Base-by-base conservation (phyloP, 345 rosid species). In the Citrus reticulata region DNA sequence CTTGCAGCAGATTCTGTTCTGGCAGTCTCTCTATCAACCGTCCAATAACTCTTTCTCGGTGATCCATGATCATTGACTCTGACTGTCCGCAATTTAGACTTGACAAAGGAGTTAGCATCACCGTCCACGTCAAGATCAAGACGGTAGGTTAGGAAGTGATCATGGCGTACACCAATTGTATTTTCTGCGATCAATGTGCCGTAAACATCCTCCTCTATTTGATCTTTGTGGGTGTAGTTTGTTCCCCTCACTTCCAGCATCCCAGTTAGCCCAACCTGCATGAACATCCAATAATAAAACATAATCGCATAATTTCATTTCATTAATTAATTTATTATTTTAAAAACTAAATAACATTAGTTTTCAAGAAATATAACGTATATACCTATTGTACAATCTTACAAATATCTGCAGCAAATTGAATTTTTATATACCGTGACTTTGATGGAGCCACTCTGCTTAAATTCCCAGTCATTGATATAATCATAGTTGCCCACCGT, bases 101-200 rank as follows among this genome's bases (percentile, higher is more conserved):
- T 88, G 37, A 83, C 77, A 14, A 88, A 88, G 32, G 91, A 88
- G 77, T 88, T 84, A 14, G 76, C 51, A 34, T 76, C 62, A 34
- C 85, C 88, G 46, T 86, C 91, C 37, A 86, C 79, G 75, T 88
- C 91, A 1, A 84, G 89, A 35, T 88, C 91, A 4, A 88, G 81
- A 77, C 86, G 83, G 80, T 82, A 86, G 6, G 68, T 84, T 24
- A 88, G 75, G 79, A 82, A 86, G 57, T 88, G 91, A 71, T 88
- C 91, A 11, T 88, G 89, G 51, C 77, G 79, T 7, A 82, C 73
- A 63, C 85, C 86, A 7, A 88, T 46, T 27, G 85, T 73, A 72
- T 88, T 88, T 62, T 84, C 85, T 57, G 87, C 81, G 34, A 86
- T 20, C 7, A 86, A 82, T 13, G 86, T 76, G 13, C 91, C 91